Base-by-base conservation (phyloP, 768 basidiomycete species). In the Asterophora parasitica region DNA sequence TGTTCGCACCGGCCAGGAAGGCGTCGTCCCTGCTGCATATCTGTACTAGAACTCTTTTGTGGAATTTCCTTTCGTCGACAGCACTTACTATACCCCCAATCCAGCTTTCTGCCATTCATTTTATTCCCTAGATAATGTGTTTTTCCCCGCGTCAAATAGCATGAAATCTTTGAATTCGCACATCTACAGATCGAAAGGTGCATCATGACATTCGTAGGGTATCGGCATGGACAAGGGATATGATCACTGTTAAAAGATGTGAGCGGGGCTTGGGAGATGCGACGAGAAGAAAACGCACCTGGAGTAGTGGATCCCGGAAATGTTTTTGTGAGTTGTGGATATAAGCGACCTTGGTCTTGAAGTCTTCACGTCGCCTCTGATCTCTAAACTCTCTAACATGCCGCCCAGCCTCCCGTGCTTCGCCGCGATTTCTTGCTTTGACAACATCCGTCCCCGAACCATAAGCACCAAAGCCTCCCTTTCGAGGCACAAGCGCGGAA, bases 351-450 rank as follows among this genome's bases (percentile, higher is more conserved):
- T 77, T 82, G 5, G 91, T 92, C 70, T 83, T 91, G 76, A 92
- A 92, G 30, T 85, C 79, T 61, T 95, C 88, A 50, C 79, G 77
- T 42, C 81, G 73, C 57, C 73, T 79, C 62, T 88, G 82, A 61
- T 96, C 94, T 52, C 86, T 75, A 70, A 87, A 88, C 59, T 92
- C 87, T 46, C 82, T 74, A 1, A 90, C 78, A 65, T 94, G 90
- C 38, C 90, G 77, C 11, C 85, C 91, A 16, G 95, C 95, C 65
- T 97, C 87, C 54, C 79, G 79, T 11, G 96, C 96, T 69, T 98
- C 95, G 2, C 96, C 96, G n/a, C 77, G 77, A 70, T 98, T 98
- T 43, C 92, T 76, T 16, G 92, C 95, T 63, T 85, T 90, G 51
- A 97, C 78, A 8, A 93, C 86, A 27, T 91, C 80, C 7, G 78